A percentile compares a stretch with the other conserved stretches of the same genome.
Conservation (phyloP, 1,284 basidiomycete genomes). For the Naganishia cerealis region DNA sequence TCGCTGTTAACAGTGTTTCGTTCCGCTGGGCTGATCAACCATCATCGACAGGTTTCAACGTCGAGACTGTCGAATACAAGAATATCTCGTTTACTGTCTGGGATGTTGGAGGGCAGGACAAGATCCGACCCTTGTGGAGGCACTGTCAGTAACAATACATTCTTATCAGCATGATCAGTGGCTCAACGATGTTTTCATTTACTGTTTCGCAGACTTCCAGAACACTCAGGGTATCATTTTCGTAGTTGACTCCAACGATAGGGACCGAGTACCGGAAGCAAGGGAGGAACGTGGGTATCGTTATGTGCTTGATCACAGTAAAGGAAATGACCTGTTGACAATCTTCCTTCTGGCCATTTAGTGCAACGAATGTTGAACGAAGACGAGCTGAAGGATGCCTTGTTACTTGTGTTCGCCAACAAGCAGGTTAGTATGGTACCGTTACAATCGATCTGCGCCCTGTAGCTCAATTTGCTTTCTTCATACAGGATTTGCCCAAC, state of each 20-base stretch:
- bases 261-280: conserved; percentile 98
- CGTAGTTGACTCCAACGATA: conserved; percentile 99
- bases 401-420: conserved; percentile 98
- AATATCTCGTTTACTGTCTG: conserved; percentile 88
- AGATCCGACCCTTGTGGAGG: conserved; percentile 92
- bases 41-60: conserved; percentile 81
- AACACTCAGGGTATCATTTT: conserved; percentile 99
- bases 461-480: background rate
- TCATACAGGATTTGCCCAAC: conserved; percentile 80
- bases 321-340: conserved; percentile 1
- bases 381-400: conserved; percentile 97
- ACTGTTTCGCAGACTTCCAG: conserved; percentile 80
- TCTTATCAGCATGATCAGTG: background rate
- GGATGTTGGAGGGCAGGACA: conserved; percentile 86
- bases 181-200: background rate
- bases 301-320: conserved; percentile 31
- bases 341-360: conserved; percentile 29
- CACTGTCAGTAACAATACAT: conserved; percentile 66
- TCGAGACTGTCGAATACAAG: conserved; percentile 92
- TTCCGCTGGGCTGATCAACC: conserved; percentile 41
- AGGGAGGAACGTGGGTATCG: conserved; percentile 74
- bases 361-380: conserved; percentile 99
- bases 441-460: background rate
- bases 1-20: conserved; percentile 1
- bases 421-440: conserved; percentile 67